phyloP scores from a whole-genome alignment of 2,329 filamentous ascomycete genomes.

The Plectosphaerella cucumerina region DNA sequence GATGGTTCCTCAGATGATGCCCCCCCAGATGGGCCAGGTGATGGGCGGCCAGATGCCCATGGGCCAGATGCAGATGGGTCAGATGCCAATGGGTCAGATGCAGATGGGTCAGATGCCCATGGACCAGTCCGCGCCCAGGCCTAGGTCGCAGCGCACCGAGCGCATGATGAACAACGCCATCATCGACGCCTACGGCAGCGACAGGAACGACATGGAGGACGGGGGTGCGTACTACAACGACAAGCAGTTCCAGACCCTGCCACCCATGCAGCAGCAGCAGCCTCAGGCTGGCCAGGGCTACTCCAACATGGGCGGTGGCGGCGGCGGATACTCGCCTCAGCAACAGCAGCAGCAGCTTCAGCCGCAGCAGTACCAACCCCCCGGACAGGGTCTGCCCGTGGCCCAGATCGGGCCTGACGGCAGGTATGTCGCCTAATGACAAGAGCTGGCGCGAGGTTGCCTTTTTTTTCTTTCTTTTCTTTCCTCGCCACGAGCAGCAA shows the following conservation, averaged over 20 bases:
- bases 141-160: neutral
- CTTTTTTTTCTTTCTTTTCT: too few species aligned
- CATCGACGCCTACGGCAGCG: constrained; percentile 2
- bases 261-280: constrained; percentile 1
- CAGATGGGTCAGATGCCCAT: too few species aligned
- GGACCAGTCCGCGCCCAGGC: too few species aligned
- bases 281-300: neutral
- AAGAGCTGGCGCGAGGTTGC: too few species aligned
- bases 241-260: constrained; percentile 1
- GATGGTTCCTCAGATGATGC: neutral
- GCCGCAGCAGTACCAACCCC: neutral
- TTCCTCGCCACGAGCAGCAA: too few species aligned
- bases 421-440: constrained; percentile 5
- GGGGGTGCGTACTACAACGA: constrained; percentile 1
- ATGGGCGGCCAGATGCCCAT: too few species aligned
- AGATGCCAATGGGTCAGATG: too few species aligned
- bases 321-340: neutral
- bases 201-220: constrained; percentile 2
- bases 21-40: neutral
- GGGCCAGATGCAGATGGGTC: too few species aligned
- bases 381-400: constrained; percentile 6
- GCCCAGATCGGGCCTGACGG: constrained; percentile 9
- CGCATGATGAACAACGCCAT: constrained; percentile 1
- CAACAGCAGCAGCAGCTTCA: neutral
- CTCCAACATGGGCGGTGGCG: neutral